Evolutionary conservation across 2,329 filamentous ascomycete species (phyloP).

Genomic region (Cryphonectria carpinicola): DNA sequence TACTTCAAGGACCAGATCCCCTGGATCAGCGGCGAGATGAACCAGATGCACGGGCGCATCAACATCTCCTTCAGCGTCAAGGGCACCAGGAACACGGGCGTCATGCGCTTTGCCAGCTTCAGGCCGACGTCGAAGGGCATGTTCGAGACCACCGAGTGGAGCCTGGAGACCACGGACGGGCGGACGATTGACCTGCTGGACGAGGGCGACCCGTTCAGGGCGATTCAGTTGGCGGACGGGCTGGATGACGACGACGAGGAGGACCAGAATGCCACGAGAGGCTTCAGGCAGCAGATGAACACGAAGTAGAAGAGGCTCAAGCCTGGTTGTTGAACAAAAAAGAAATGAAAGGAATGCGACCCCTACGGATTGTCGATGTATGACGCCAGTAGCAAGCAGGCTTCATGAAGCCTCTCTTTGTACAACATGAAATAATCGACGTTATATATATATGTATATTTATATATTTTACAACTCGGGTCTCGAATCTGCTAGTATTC

Average conservation of each 20-base stretch:
- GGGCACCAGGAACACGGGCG: slow-evolving; percentile 70
- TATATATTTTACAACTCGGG: not conserved
- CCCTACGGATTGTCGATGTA: not conserved
- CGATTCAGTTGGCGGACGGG: slow-evolving; percentile 41
- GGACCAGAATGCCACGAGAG: slow-evolving; percentile 43
- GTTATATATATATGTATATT: not conserved
- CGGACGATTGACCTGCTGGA: slow-evolving; percentile 73
- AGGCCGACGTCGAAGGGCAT: slow-evolving; percentile 62
- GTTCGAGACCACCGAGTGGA: slow-evolving; percentile 93
- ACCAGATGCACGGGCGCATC: slow-evolving; percentile 90
- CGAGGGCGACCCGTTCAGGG: slow-evolving; percentile 69
- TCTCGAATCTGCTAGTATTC: slow-evolving; percentile 8
- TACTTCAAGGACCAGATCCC: slow-evolving; percentile 80
- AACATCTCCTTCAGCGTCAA: slow-evolving; percentile 86
- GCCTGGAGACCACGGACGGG: slow-evolving; percentile 69
- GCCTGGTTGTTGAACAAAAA: not conserved
- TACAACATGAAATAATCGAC: slow-evolving; percentile 2
- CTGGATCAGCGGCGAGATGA: slow-evolving; percentile 86
- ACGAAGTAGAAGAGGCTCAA: not conserved
- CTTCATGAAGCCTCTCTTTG: not conserved
- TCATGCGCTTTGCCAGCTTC: slow-evolving; percentile 80
- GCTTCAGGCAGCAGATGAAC: slow-evolving; percentile 55
- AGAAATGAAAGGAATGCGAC: not conserved
- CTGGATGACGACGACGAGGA: slow-evolving; percentile 43
- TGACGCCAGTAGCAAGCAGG: not conserved